phyloP scores from a whole-genome alignment of 768 basidiomycete species.

The Panellus pusillus region DNA sequence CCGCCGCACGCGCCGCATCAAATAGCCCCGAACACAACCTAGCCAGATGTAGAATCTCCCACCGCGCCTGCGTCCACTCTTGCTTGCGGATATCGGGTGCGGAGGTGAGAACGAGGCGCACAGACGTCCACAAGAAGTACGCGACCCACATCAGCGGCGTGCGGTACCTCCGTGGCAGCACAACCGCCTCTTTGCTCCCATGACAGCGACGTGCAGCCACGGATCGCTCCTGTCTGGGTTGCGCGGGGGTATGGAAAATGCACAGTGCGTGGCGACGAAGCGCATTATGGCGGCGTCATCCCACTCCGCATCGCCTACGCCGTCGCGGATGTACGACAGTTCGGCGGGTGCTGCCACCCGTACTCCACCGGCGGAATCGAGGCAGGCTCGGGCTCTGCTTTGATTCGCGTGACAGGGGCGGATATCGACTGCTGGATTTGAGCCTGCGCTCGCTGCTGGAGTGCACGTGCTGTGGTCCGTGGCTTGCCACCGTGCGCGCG shows the following conservation, averaged over 20 bases:
- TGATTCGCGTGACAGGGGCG: too few species aligned
- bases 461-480: too few species aligned
- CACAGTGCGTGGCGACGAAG: neutral
- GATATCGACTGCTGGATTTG: too few species aligned
- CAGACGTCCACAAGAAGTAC: constrained; percentile 2
- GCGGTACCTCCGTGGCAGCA: constrained; percentile 10
- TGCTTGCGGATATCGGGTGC: neutral
- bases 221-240: neutral
- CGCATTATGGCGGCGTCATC: constrained; percentile 1
- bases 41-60: constrained; percentile 1
- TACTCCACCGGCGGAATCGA: too few species aligned
- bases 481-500: too few species aligned
- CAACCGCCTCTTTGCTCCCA: neutral
- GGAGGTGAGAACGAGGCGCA: neutral
- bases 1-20: neutral
- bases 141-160: constrained; percentile 7
- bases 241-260: neutral
- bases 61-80: neutral
- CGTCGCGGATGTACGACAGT: neutral
- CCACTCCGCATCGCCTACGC: neutral
- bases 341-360: constrained; percentile 13
- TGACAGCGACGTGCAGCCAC: neutral
- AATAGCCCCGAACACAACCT: neutral
- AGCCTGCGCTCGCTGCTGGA: too few species aligned
- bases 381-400: too few species aligned